These are phyloP conservation scores for Crithidia bombi DNA, from an alignment of 208 protist genomes.

Conservation along the genomic window DNA sequence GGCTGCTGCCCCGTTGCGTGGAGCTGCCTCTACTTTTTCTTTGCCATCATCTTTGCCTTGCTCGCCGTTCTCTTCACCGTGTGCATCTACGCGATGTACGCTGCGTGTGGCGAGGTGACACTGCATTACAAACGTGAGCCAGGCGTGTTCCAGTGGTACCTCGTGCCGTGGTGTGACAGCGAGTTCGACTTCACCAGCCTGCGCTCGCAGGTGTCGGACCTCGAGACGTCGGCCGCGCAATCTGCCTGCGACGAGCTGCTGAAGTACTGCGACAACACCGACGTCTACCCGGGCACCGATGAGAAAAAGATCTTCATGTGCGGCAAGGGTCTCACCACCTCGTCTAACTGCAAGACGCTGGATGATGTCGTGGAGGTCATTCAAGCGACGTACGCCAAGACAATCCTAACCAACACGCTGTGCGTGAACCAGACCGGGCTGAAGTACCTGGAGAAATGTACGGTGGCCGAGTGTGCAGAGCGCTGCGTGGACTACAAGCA, in stretches of 20 bases:
- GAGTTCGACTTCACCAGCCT: slow-evolving; percentile 48
- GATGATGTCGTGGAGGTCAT: slow-evolving; percentile 44
- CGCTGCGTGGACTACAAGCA: slow-evolving; percentile 46
- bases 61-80: slow-evolving; percentile 66
- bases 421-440: slow-evolving; percentile 48
- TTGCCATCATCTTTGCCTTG: slow-evolving; percentile 63
- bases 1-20: slow-evolving; percentile 44
- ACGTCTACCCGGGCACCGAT: slow-evolving; percentile 17
- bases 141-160: slow-evolving; percentile 79
- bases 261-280: slow-evolving; percentile 51
- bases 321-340: slow-evolving; percentile 35
- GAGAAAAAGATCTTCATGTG: slow-evolving; percentile 49
- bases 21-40: slow-evolving; percentile 66
- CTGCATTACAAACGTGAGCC: slow-evolving; percentile 69
- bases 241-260: slow-evolving; percentile 58
- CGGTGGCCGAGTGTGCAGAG: slow-evolving; percentile 41
- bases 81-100: slow-evolving; percentile 43
- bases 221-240: slow-evolving; percentile 26
- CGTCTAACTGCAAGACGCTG: slow-evolving; percentile 40
- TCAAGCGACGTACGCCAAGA: slow-evolving; percentile 47
- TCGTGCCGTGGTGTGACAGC: slow-evolving; percentile 68
- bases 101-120: slow-evolving; percentile 62
- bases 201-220: slow-evolving; percentile 30
- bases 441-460: slow-evolving; percentile 58
- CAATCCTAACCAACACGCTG: slow-evolving; percentile 47